Base-by-base conservation (phyloP, 495 filamentous ascomycete species). In the Hypoxylon rickii region DNA sequence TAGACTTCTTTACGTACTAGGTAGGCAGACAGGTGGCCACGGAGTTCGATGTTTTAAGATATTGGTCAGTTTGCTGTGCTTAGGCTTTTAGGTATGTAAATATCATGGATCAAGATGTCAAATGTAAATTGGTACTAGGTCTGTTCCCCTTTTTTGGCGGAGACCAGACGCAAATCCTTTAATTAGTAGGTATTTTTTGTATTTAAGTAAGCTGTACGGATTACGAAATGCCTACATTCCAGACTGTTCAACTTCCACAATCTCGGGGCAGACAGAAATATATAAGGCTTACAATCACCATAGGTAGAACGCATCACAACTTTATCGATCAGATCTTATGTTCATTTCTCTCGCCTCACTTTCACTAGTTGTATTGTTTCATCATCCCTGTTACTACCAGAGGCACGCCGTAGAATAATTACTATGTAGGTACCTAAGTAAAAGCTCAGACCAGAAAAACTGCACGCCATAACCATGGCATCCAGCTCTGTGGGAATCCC, bases 291-390 rank as follows among this genome's bases (percentile, higher is more conserved):
- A n/a, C n/a, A n/a, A n/a, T n/a, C n/a, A n/a, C n/a, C n/a, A n/a
- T n/a, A n/a, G n/a, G n/a, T n/a, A n/a, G n/a, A n/a, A 13, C 32
- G 21, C 21, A 31, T 39, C 19, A 18, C 17, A 29, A 42, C 42
- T 39, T 47, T 13, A 41, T 24, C n/a, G n/a, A n/a, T n/a, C 37
- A 31, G 1, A 55, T 43, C 38, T 18, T 18, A 11, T 20, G 3
- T 44, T 57, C 53, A 56, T 57, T 56, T 63, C 52, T 57, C 24
- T n/a, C 53, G 59, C 59, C 59, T 63, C 53, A 57, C 49, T 63
- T 57, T 57, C 44, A 24, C 17, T 16, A 18, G 52, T 57, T 52
- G 59, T 16, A 19, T 63, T 48, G 59, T 63, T 63, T 63, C 59
- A 63, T 40, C 48, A 63, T 63, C 59, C 59, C 59, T 63, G 59